Conservation (phyloP, 2,329 filamentous ascomycete species). For the Lachnum nothofagi region DNA sequence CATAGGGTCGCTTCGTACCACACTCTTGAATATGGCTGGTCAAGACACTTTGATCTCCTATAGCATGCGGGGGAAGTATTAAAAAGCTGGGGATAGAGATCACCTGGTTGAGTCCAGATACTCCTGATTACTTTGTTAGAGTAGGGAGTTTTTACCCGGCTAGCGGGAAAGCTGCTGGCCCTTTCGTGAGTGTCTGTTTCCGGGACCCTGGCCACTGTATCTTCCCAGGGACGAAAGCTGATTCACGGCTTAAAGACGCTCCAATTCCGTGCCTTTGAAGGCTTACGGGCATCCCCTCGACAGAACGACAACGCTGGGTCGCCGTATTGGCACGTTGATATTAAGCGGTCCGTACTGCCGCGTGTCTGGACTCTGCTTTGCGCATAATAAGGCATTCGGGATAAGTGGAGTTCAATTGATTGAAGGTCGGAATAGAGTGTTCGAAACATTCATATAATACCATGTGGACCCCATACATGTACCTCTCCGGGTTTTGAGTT, state of each 20-base stretch:
- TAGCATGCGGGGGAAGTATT: conserved; percentile 10
- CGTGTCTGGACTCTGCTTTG: conserved; percentile 12
- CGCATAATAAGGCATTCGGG: conserved; percentile 12
- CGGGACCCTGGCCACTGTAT: conserved; percentile 2
- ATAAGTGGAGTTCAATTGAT: conserved; percentile 13
- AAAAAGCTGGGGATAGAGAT: conserved; percentile 6
- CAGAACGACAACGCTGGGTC: conserved; percentile 2
- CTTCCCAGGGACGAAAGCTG: conserved; percentile 8
- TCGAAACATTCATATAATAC: conserved; percentile 13
- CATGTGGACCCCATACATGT: conserved; percentile 13
- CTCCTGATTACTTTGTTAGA: neutral
- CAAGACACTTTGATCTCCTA: neutral
- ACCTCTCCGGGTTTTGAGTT: conserved; percentile 15
- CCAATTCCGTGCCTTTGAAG: conserved; percentile 7
- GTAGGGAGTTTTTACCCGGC: neutral
- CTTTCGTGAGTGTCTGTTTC: conserved; percentile 7
- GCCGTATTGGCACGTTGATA: conserved; percentile 12
- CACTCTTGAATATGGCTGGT: neutral
- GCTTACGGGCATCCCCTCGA: conserved; percentile 7
- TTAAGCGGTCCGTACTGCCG: conserved; percentile 19
- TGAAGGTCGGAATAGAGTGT: conserved; percentile 11
- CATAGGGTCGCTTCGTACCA: neutral
- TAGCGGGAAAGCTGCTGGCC: conserved; percentile 1
- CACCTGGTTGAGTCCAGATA: conserved; percentile 3
- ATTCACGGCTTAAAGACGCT: conserved; percentile 13